Evolutionary conservation across 805 yeast species (phyloP), one percentile per base, ranked within the genome.

Genomic region (Wickerhamiella azymoides): DNA sequence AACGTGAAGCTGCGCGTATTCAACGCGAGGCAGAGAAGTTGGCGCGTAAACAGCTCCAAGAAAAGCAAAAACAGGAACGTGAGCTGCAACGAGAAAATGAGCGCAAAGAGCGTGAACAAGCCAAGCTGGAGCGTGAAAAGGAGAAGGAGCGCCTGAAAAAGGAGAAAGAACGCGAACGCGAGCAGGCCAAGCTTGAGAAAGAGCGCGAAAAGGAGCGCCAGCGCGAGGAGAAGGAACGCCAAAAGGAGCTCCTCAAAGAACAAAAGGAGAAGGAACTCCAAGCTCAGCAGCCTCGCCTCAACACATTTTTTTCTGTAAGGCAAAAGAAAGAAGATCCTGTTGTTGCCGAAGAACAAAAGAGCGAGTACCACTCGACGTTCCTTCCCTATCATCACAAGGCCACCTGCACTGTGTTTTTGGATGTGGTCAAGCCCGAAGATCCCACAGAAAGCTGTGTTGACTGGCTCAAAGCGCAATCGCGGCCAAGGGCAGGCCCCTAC

Each of bases 261-360:
- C 27, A 37, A 37, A 37, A 19, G 26, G 25, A 10, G 10, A 41
- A 41, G 16, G 27, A 18, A 6, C 33, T 30, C 8, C 16, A 30
- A n/a, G 44, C 39, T 10, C 44, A 41, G 17, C 44, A 41, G 28
- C 44, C 44, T 10, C 25, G 36, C 4, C 44, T 41, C 2, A 33
- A 33, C 35, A 27, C 36, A 24, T 41, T 41, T 21, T 41, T 41
- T 17, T n/a, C 39, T 1, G 36, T 41, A 5, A 30, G 35, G 2
- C 36, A 30, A 14, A 41, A 41, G 16, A 21, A 14, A 14, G 38
- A 27, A 10, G 28, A 33, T 7, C 27, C 8, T 19, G 27, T 13
- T 2, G 14, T 10, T 2, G 24, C 8, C 3, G 38, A 28, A 5
- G 17, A 32, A 10, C 17, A 10, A 8, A 41, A 13, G 10, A 33